Conservation (phyloP, 2,329 filamentous ascomycete species). For the Phialophora tarda region DNA sequence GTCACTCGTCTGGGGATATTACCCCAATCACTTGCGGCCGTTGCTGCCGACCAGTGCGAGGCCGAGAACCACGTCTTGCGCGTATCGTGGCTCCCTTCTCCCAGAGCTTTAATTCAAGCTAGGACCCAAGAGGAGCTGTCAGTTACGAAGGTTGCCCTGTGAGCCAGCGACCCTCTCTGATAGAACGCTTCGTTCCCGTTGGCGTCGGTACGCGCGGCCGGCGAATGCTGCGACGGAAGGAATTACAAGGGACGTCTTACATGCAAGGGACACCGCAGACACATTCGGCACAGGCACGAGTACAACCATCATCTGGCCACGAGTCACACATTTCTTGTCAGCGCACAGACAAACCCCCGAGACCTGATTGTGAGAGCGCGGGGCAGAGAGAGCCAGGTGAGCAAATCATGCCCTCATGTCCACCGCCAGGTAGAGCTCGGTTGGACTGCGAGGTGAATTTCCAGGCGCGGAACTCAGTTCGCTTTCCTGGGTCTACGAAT, state of each 20-base stretch:
- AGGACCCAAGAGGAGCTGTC: background rate
- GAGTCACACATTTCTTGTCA: constrained; percentile 21
- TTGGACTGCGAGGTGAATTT: constrained; percentile 20
- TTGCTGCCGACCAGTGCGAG: constrained; percentile 24
- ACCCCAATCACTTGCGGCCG: constrained; percentile 23
- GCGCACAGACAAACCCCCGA: constrained; percentile 21
- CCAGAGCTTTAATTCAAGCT: constrained; percentile 15
- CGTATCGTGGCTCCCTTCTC: constrained; percentile 3
- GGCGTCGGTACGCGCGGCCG: constrained; percentile 20
- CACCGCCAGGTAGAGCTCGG: background rate
- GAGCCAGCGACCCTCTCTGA: background rate
- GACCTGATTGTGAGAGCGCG: constrained; percentile 13
- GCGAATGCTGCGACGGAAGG: constrained; percentile 16
- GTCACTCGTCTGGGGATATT: constrained; percentile 20
- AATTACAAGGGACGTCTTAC: constrained; percentile 23
- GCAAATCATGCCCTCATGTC: constrained; percentile 9
- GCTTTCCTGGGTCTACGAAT: constrained; percentile 6
- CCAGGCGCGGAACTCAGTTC: constrained; percentile 8
- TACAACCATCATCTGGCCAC: constrained; percentile 13
- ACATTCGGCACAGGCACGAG: constrained; percentile 18
- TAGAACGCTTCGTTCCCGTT: constrained; percentile 10
- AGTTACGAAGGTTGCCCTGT: constrained; percentile 1
- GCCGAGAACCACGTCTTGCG: constrained; percentile 10
- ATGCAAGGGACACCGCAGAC: constrained; percentile 34
- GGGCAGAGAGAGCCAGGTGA: constrained; percentile 12